Evolutionary conservation across 345 rosid species (phyloP).

Genomic region (Melaleuca alternifolia): DNA sequence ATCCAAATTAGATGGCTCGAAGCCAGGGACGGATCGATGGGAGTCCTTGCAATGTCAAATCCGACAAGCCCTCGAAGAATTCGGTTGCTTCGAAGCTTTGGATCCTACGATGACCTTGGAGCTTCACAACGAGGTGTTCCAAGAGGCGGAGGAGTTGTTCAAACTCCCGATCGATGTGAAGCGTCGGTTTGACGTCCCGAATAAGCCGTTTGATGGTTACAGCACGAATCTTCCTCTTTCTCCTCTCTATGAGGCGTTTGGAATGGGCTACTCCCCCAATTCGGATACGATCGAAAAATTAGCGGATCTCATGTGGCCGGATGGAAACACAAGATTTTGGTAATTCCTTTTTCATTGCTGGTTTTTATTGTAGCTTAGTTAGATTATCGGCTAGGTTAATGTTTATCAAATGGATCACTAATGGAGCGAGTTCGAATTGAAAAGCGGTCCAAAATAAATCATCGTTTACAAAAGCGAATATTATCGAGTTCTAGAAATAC

Average conservation of each 20-base stretch:
- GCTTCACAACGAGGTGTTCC: not conserved
- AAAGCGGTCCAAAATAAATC: not conserved
- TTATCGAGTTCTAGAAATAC: no score
- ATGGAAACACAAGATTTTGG: not conserved
- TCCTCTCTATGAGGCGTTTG: not conserved
- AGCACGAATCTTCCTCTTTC: not conserved
- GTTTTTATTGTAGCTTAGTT: not conserved
- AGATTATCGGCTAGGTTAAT: not conserved
- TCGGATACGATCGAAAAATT: not conserved
- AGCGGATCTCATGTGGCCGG: not conserved
- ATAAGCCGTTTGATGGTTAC: not conserved
- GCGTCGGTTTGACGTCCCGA: not conserved
- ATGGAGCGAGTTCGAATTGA: not conserved
- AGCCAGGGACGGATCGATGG: not conserved
- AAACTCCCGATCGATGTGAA: not conserved
- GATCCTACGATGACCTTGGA: not conserved
- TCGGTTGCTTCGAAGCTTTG: constrained; percentile 1
- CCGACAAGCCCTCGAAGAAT: not conserved
- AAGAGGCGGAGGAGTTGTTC: not conserved
- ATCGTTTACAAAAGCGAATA: not conserved
- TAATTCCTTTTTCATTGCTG: not conserved
- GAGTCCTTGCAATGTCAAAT: not conserved
- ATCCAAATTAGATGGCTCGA: not conserved
- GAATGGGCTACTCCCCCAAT: not conserved
- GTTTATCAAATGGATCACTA: not conserved